Evolutionary conservation across 345 rosid species (phyloP).

Genomic region (Arabidopsis thaliana): TAIR10.1 NC_003075.7:14744501-14745000

Average conservation of each 20-base stretch:
- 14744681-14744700: slow-evolving; percentile 63
- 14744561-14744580: slow-evolving; percentile 75
- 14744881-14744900: slow-evolving; percentile 79
- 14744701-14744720: slow-evolving; percentile 72
- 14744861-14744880: slow-evolving; percentile 62
- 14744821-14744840: slow-evolving; percentile 55
- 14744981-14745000: slow-evolving; percentile 40
- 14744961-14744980: slow-evolving; percentile 51
- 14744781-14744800: slow-evolving; percentile 39
- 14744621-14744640: slow-evolving; percentile 22
- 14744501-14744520: slow-evolving; percentile 53
- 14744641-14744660: slow-evolving; percentile 17
- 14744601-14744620: slow-evolving; percentile 23
- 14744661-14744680: slow-evolving; percentile 60
- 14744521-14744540: slow-evolving; percentile 70
- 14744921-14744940: slow-evolving; percentile 63
- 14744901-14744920: slow-evolving; percentile 78
- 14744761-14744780: slow-evolving; percentile 26
- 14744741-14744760: slow-evolving; percentile 43
- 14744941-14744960: slow-evolving; percentile 70
- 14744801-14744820: slow-evolving; percentile 42
- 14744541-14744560: slow-evolving; percentile 79
- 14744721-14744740: slow-evolving; percentile 33
- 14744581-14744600: slow-evolving; percentile 22
- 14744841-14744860: slow-evolving; percentile 61